phyloP scores from a whole-genome alignment of 2,329 filamentous ascomycete genomes.

The Capronia americana region DNA sequence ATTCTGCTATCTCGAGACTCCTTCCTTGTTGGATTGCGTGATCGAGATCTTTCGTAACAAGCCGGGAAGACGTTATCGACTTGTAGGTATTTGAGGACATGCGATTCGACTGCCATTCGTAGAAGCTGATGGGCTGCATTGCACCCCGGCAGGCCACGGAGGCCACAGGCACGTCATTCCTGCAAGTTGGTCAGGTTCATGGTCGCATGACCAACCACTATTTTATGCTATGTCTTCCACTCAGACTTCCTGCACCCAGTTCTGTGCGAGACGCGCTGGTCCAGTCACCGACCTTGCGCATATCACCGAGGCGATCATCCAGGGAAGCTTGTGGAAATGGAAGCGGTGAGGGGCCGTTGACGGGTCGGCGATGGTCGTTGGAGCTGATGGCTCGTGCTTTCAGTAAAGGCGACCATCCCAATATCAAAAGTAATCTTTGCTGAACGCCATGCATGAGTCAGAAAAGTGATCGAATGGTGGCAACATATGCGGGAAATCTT shows the following conservation, averaged over 20 bases:
- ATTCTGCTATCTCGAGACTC: not conserved
- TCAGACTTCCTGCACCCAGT: not conserved
- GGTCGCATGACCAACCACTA: constrained; percentile 33
- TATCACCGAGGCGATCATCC: not conserved
- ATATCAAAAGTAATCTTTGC: not conserved
- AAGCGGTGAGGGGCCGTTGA: constrained; percentile 5
- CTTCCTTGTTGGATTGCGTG: not conserved
- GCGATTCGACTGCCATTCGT: not conserved
- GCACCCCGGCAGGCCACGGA: constrained; percentile 20
- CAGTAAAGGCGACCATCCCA: not conserved
- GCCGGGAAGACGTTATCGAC: not conserved
- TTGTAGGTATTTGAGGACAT: constrained; percentile 4
- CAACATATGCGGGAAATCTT: constrained; percentile 4
- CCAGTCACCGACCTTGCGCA: not conserved
- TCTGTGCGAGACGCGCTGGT: not conserved
- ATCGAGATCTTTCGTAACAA: not conserved
- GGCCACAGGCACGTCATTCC: constrained; percentile 32
- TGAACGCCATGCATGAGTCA: constrained; percentile 2
- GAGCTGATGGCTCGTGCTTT: not conserved
- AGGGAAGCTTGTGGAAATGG: not conserved
- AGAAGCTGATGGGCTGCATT: not conserved
- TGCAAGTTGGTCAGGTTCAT: constrained; percentile 26
- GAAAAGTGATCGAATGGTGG: constrained; percentile 11
- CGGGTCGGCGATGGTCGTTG: not conserved
- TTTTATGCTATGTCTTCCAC: constrained; percentile 16